Base-by-base conservation (phyloP, 2,329 filamentous ascomycete genomes). In the Fusarium neocosmosporiellum region DNA sequence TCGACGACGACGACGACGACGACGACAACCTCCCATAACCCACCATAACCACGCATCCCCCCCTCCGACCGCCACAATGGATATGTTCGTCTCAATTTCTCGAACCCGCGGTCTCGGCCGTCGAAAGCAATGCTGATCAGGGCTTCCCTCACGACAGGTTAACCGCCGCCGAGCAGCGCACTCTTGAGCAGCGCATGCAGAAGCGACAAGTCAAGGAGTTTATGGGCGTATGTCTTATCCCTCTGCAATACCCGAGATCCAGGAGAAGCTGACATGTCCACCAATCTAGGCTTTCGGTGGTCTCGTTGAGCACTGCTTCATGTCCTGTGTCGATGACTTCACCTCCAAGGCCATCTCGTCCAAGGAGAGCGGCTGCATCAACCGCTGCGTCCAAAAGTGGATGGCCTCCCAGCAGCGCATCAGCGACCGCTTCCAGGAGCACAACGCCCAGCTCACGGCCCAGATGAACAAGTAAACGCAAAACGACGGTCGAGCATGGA, bases 181-280 rank as follows among this genome's bases (percentile, higher is more conserved):
- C 96, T 88, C 93, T 99, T 81, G 93, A 97, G 85, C 86, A 90
- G 86, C 94, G 96, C 84, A 95, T 99, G 90, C 95, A 98, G 88
- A 93, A 94, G 86, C 97, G 96, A 86, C 96, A 99, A 86, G 94
- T 99, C 89, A 98, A 98, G 87, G 96, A 98, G 83, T 98, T 99
- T 82, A 98, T 98, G 92, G 93, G 91, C 79, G 96, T 98, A 89
- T 78, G 94, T 88, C 39, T 65, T 69, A 54, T 60, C 59, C 59
- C 20, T 24, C 5, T 48, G 6, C 24, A 59, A 2, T 8, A 4
- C 58, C 7, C 24, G 13, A 9, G 22, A 16, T n/a, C 22, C 29
- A n/a, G 7, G 11, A 20, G 4, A 36, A 36, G 16, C 58, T 67
- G 11, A 73, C 24, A 6, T n/a, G 4, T 7, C 11, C 3, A 6